Evolutionary conservation across 202 grass and related monocot genomes (phyloP).

Genomic region (Dendrocalamus latiflorus): DNA sequence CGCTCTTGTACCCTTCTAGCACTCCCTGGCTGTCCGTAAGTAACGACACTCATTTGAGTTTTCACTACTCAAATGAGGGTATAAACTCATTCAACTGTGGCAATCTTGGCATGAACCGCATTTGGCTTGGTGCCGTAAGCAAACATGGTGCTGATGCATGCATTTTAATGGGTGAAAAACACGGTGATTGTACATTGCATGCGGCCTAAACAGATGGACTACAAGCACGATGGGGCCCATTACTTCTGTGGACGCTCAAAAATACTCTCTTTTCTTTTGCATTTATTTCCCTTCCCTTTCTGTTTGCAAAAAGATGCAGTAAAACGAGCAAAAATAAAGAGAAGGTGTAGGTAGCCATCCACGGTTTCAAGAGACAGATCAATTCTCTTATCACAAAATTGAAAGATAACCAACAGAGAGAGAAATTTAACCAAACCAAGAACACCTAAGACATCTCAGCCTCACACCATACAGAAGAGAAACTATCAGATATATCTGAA

Average conservation of each 20-base stretch:
- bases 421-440: background rate
- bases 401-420: background rate
- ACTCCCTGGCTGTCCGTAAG: background rate
- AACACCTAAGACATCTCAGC: background rate
- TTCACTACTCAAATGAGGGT: background rate
- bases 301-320: conserved; percentile 36
- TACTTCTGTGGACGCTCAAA: conserved; percentile 1
- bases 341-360: conserved; percentile 15
- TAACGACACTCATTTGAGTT: background rate
- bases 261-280: conserved; percentile 21
- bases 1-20: background rate
- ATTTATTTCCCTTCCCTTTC: conserved; percentile 46
- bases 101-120: conserved; percentile 48
- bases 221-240: conserved; percentile 39
- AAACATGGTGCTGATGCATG: conserved; percentile 42
- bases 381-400: conserved; percentile 10
- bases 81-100: background rate
- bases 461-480: background rate
- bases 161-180: conserved; percentile 38
- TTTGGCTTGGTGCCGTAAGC: conserved; percentile 36
- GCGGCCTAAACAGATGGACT: conserved; percentile 33
- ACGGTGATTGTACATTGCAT: conserved; percentile 41
- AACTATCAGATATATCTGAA: background rate
- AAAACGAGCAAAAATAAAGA: conserved; percentile 28
- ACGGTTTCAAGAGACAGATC: conserved; percentile 33